phyloP scores from a whole-genome alignment of 1,284 basidiomycete species.

The Sporisorium graminicola region DNA sequence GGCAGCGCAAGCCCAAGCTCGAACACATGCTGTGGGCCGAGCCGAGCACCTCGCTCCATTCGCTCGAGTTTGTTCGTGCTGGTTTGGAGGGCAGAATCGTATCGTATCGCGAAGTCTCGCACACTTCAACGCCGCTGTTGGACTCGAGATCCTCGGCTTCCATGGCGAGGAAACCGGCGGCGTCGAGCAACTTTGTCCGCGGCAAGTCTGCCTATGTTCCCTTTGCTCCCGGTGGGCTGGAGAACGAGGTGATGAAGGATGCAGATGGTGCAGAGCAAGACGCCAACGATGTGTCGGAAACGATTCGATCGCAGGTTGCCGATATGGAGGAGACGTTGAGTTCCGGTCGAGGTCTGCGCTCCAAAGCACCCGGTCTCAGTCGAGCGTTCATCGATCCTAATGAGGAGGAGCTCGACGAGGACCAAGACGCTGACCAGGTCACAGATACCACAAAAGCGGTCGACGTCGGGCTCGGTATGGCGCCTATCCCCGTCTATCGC shows the following conservation, averaged over 20 bases:
- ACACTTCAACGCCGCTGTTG: constrained; percentile 33
- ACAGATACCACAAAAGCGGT: constrained; percentile 25
- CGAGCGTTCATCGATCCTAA: constrained; percentile 60
- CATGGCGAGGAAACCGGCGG: constrained; percentile 82
- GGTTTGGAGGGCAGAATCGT: constrained; percentile 64
- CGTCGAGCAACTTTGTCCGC: constrained; percentile 82
- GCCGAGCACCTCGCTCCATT: constrained; percentile 49
- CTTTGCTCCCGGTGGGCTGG: constrained; percentile 52
- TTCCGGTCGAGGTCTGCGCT: constrained; percentile 40
- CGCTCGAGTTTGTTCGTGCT: constrained; percentile 65
- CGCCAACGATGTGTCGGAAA: constrained; percentile 21
- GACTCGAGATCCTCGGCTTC: constrained; percentile 74
- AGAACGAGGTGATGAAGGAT: constrained; percentile 51
- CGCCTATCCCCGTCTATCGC: constrained; percentile 49
- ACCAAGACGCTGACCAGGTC: constrained; percentile 60
- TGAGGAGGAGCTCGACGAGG: constrained; percentile 70
- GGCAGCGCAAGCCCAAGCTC: constrained; percentile 46
- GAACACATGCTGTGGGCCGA: constrained; percentile 58
- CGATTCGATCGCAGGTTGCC: constrained; percentile 29
- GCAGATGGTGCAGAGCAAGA: constrained; percentile 19
- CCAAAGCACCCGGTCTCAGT: constrained; percentile 42
- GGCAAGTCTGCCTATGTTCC: constrained; percentile 93
- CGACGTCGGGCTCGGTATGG: constrained; percentile 38
- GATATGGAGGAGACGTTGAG: constrained; percentile 51
- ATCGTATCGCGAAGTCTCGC: constrained; percentile 55